Base-by-base conservation (phyloP, 163 green algal genomes). In the Smithsoniella earleae region DNA sequence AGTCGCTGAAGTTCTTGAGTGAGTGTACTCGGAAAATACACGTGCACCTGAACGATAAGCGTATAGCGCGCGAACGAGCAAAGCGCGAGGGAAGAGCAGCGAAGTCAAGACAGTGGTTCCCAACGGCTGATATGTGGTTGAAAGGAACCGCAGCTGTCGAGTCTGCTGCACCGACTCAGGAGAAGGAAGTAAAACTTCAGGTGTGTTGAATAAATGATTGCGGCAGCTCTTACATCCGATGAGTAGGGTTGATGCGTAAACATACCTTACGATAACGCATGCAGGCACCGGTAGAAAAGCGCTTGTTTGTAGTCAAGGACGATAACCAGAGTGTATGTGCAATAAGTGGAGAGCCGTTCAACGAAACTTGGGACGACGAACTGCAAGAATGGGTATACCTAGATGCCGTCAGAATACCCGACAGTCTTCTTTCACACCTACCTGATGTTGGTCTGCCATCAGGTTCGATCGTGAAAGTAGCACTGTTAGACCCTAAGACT, bases 221-320 rank as follows among this genome's bases (percentile, higher is more conserved):
- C n/a, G n/a, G n/a, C n/a, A n/a, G n/a, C n/a, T n/a, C n/a, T n/a
- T n/a, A n/a, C n/a, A n/a, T n/a, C n/a, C n/a, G n/a, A n/a, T n/a
- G n/a, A n/a, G n/a, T n/a, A n/a, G n/a, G n/a, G n/a, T n/a, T n/a
- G n/a, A n/a, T n/a, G n/a, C n/a, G n/a, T n/a, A n/a, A n/a, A n/a
- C n/a, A n/a, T n/a, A n/a, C n/a, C n/a, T n/a, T n/a, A n/a, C n/a
- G n/a, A n/a, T n/a, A n/a, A n/a, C n/a, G n/a, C n/a, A n/a, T n/a
- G n/a, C n/a, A n/a, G n/a, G n/a, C n/a, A n/a, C n/a, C n/a, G n/a
- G n/a, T n/a, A n/a, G n/a, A n/a, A n/a, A n/a, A n/a, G n/a, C n/a
- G n/a, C n/a, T 38, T 69, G 31, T 69, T 22, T 69, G 58, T 69
- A n/a, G 34, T 69, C 3, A 69, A 69, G 58, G 58, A 69, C 16